A percentile compares a stretch with the other conserved stretches of the same genome.
These are phyloP conservation scores for Bifiguratus adelaidae DNA, from an alignment of 192 early-diverging fungal species.

Conservation along the genomic window DNA sequence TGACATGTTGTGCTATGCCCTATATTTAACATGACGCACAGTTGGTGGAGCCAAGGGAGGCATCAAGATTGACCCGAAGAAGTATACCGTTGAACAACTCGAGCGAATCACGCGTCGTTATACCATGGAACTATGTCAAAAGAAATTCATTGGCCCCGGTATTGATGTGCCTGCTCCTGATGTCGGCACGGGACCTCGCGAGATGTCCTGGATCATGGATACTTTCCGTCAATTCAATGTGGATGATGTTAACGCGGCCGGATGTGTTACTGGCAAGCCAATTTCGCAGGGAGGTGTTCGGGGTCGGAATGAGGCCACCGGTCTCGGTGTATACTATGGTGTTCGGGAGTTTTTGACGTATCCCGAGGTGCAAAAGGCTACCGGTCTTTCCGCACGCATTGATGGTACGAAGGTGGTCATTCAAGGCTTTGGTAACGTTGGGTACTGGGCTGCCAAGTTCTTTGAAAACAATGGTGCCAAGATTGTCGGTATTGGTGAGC, in stretches of 20 bases:
- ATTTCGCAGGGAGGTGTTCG: slow-evolving; percentile 70
- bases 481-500: slow-evolving; percentile 62
- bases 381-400: slow-evolving; percentile 47
- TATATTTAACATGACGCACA: slow-evolving; percentile 2
- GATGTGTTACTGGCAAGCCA: slow-evolving; percentile 77
- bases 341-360: slow-evolving; percentile 69
- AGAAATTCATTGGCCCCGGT: slow-evolving; percentile 77
- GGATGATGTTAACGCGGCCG: slow-evolving; percentile 69
- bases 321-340: slow-evolving; percentile 74
- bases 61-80: slow-evolving; percentile 69
- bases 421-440: slow-evolving; percentile 83
- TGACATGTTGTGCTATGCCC: background rate
- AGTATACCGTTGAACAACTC: slow-evolving; percentile 59
- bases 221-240: slow-evolving; percentile 79
- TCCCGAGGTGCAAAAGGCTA: slow-evolving; percentile 67
- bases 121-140: slow-evolving; percentile 76
- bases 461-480: slow-evolving; percentile 72
- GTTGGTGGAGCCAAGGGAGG: slow-evolving; percentile 71
- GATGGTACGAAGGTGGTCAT: slow-evolving; percentile 54
- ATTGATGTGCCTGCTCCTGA: slow-evolving; percentile 79
- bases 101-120: slow-evolving; percentile 77
- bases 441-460: slow-evolving; percentile 76
- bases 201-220: slow-evolving; percentile 84
- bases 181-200: slow-evolving; percentile 66
- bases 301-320: slow-evolving; percentile 74